Evolutionary conservation across 352 stramenopile genomes (phyloP), one percentile per base, ranked within the genome.

Genomic region (Pythium aphanidermatum): DNA sequence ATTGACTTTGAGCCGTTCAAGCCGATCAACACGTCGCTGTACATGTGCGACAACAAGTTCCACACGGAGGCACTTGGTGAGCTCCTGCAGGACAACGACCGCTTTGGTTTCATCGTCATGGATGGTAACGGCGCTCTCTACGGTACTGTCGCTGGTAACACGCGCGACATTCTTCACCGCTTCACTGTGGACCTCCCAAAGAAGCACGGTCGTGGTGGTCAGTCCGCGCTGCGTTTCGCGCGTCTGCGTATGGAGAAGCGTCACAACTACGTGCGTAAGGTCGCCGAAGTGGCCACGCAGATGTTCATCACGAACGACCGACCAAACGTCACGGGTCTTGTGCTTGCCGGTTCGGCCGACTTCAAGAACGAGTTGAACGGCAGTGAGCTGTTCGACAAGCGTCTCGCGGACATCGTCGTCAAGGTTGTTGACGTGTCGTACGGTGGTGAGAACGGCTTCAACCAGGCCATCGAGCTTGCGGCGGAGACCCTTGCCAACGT

Each of bases 11-110:
- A 99, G 63, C 97, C 97, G 20, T 99, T 99, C 83, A 98, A 98
- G 67, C 91, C 96, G 21, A 99, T 99, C 82, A 99, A 99, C 73
- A 99, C 97, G 52, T 99, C 96, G 45, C 79, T 99, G 13, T 99
- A 99, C 74, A 94, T 99, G 60, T 99, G 97, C 69, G 97, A 99
- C 79, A 99, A 99, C 86, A 99, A 99, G 63, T 99, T 99, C 73
- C 95, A 99, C 79, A 98, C 96, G 17, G 96, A 99, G 55, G 94
- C 97, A 34, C 72, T 99, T 8, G 90, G 97, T 39, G 96, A 99
- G 53, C 73, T 99, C 26, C 74, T 99, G 23, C 95, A 99, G 67
- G 96, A 99, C 71, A 97, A 99, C 68, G 95, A 99, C 61, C 91
- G 84, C 40, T 99, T 99, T 68, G 97, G 96, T 2, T 99, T 99